phyloP scores from a whole-genome alignment of 495 filamentous ascomycete genomes.

The Trichoderma asperelloides region DNA sequence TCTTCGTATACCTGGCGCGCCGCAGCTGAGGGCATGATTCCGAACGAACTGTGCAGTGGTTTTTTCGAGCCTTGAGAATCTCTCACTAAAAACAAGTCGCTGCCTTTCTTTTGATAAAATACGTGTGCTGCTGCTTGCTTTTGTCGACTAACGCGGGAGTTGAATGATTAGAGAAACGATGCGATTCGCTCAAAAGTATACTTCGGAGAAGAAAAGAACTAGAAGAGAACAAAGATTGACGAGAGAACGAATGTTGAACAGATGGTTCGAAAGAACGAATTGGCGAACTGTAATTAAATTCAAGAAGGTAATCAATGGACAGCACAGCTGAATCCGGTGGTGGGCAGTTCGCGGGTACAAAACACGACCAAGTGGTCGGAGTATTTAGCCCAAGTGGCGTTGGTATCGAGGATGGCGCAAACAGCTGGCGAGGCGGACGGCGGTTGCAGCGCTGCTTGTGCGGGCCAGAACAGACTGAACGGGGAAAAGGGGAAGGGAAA shows the following conservation, averaged over 20 bases:
- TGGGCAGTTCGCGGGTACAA: background rate
- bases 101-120: background rate
- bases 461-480: background rate
- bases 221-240: background rate
- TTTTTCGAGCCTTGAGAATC: background rate
- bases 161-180: background rate
- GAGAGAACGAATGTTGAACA: background rate
- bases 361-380: background rate
- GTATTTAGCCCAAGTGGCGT: background rate
- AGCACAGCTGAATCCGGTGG: conserved; percentile 6
- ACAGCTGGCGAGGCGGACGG: background rate
- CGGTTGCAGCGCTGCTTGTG: background rate
- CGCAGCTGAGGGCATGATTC: conserved; percentile 46
- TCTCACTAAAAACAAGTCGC: background rate
- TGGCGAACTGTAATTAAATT: background rate
- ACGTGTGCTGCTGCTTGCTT: background rate
- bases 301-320: conserved; percentile 2
- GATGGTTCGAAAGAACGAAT: background rate
- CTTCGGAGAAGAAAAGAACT: background rate
- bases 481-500: conserved; percentile 3
- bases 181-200: background rate
- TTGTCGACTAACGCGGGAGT: background rate
- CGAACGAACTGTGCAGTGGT: background rate
- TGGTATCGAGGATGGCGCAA: background rate
- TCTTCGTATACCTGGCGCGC: conserved; percentile 48